A percentile compares a stretch with the other conserved stretches of the same genome.
These are phyloP conservation scores for Coemansia sp. DNA, from an alignment of 192 early-diverging fungal genomes.

Conservation along the genomic window DNA sequence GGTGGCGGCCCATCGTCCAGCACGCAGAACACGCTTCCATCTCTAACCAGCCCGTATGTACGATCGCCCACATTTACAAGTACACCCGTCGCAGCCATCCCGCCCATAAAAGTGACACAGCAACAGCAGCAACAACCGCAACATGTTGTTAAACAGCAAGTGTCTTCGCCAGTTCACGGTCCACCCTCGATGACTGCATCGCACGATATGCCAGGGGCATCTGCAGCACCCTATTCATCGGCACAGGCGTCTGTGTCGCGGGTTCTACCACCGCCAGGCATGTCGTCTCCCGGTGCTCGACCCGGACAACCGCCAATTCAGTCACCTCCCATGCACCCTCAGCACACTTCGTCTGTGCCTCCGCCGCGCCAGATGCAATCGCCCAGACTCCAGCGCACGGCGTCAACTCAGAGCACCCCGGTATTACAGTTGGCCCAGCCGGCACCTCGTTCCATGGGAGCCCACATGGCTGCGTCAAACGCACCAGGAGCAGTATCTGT, in stretches of 20 bases:
- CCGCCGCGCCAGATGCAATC: conserved; percentile 34
- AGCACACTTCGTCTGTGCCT: conserved; percentile 39
- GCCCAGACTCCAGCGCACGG: conserved; percentile 31
- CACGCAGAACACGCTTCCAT: conserved; percentile 18
- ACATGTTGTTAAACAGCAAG: conserved; percentile 15
- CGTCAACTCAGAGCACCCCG: conserved; percentile 35
- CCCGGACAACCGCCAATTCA: conserved; percentile 23
- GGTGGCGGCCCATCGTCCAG: background rate
- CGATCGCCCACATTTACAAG: conserved; percentile 44
- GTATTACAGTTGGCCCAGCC: background rate
- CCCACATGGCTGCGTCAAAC: background rate
- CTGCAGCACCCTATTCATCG: conserved; percentile 10
- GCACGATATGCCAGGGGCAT: conserved; percentile 12
- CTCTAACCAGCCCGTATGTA: conserved; percentile 27
- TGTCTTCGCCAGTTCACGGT: conserved; percentile 30
- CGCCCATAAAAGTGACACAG: conserved; percentile 28
- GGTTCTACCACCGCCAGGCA: conserved; percentile 13
- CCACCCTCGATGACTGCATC: conserved; percentile 1
- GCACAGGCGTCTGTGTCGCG: conserved; percentile 26
- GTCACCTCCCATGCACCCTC: conserved; percentile 31
- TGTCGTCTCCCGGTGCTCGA: conserved; percentile 40
- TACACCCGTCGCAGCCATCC: conserved; percentile 10
- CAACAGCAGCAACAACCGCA: conserved; percentile 15
- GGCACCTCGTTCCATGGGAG: background rate
- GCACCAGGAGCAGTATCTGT: conserved; percentile 7